phyloP scores from a whole-genome alignment of 345 rosid species.

The Citrus sp. region DNA sequence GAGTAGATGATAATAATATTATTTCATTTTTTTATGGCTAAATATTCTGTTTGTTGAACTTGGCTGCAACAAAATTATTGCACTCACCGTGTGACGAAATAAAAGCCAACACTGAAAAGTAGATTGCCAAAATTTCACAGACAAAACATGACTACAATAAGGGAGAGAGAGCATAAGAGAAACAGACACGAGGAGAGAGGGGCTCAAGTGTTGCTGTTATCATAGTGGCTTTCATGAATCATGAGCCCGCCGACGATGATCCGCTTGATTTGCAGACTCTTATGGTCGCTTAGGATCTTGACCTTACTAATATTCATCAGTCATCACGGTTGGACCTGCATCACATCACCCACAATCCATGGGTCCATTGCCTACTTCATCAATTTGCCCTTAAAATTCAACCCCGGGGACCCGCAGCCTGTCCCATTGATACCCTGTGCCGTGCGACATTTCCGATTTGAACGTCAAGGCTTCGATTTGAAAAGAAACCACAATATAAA shows the following conservation, averaged over 20 bases:
- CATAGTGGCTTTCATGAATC: neutral
- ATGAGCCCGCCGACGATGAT: neutral
- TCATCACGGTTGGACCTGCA: no score
- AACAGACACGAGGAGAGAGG: no score
- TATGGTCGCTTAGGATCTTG: neutral
- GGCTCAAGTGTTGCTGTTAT: neutral
- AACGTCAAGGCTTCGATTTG: no score
- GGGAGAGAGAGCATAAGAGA: neutral
- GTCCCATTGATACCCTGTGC: no score
- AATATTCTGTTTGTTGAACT: neutral
- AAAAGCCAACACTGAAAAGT: neutral
- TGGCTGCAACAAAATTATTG: neutral
- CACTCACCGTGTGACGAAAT: neutral
- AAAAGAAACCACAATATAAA: no score
- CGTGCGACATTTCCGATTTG: no score
- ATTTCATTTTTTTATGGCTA: neutral
- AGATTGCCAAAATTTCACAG: neutral
- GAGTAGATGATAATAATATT: no score
- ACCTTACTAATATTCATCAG: no score
- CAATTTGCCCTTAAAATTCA: no score
- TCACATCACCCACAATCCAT: no score
- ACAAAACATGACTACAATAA: neutral
- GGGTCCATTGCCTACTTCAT: no score
- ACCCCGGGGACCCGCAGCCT: no score
- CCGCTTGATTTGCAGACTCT: neutral